A percentile compares a stretch with the other conserved stretches of the same genome.
These are phyloP conservation scores for Chlorella variabilis DNA, from an alignment of 163 green algal genomes.

Conservation along the genomic window DNA sequence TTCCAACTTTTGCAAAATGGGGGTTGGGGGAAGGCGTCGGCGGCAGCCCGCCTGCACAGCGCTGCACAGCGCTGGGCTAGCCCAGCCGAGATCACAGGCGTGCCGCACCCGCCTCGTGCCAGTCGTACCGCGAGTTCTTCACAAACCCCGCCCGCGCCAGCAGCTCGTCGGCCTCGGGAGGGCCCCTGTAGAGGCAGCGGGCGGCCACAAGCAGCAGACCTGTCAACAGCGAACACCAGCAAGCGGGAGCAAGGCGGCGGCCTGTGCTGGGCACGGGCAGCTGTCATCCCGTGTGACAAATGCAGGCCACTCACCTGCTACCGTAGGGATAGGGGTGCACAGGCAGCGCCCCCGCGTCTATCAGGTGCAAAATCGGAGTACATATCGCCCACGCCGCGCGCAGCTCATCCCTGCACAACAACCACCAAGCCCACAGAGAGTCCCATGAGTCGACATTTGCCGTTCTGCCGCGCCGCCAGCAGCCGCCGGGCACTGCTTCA, in stretches of 20 bases:
- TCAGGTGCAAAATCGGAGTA: conserved; percentile 89
- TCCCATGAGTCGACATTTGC: too few species aligned
- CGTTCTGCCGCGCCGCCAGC: too few species aligned
- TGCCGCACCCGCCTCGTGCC: conserved; percentile 10
- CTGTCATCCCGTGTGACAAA: too few species aligned
- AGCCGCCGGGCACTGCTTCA: too few species aligned
- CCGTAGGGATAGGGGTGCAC: conserved; percentile 66
- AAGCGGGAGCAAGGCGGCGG: too few species aligned
- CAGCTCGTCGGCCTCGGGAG: conserved; percentile 56
- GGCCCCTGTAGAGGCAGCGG: conserved; percentile 47
- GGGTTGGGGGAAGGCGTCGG: too few species aligned
- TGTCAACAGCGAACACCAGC: background rate
- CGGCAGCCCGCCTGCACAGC: too few species aligned
- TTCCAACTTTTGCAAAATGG: too few species aligned
- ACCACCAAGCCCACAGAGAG: background rate
- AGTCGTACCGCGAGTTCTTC: conserved; percentile 54
- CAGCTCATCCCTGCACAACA: conserved; percentile 87
- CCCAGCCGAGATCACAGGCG: too few species aligned
- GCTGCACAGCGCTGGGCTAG: too few species aligned
- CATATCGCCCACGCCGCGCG: conserved; percentile 94
- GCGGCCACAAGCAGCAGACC: background rate
- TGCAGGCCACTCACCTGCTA: conserved; percentile 35
- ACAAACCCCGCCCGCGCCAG: conserved; percentile 52
- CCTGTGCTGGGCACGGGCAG: too few species aligned
- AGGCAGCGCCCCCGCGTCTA: conserved; percentile 73